Conservation (phyloP, 2,329 filamentous ascomycete species). For the Lecanicillium sp. region DNA sequence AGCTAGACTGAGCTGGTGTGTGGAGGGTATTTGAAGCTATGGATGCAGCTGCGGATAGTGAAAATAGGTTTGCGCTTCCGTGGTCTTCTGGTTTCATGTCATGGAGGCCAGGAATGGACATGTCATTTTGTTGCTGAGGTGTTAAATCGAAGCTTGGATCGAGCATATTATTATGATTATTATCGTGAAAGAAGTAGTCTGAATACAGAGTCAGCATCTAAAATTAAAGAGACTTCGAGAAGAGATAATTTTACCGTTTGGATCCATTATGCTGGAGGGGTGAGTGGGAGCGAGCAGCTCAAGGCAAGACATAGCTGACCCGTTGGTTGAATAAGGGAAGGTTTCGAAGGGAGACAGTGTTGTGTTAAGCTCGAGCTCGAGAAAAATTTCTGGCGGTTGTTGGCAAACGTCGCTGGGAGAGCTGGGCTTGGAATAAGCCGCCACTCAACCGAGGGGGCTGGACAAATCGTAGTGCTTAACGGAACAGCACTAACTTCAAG, state of each 20-base stretch:
- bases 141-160: neutral
- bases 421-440: too few species aligned
- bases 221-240: too few species aligned
- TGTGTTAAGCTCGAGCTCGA: too few species aligned
- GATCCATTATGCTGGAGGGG: constrained; percentile 8
- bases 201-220: neutral
- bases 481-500: too few species aligned
- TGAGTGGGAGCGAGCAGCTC: constrained; percentile 6
- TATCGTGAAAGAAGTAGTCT: constrained; percentile 7
- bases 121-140: too few species aligned
- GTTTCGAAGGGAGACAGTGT: too few species aligned
- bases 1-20: neutral
- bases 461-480: too few species aligned
- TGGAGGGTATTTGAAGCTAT: neutral
- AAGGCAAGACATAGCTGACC: constrained; percentile 7
- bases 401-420: too few species aligned
- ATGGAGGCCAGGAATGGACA: too few species aligned
- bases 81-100: too few species aligned
- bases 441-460: too few species aligned
- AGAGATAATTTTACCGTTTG: neutral
- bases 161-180: constrained; percentile 1
- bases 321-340: neutral
- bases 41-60: neutral
- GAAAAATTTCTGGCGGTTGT: too few species aligned
- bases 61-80: neutral